A percentile compares a stretch with the other conserved stretches of the same genome.
Evolutionary conservation across 2,329 filamentous ascomycete genomes (phyloP).

Genomic region (Magnaporthiopsis poae): DNA sequence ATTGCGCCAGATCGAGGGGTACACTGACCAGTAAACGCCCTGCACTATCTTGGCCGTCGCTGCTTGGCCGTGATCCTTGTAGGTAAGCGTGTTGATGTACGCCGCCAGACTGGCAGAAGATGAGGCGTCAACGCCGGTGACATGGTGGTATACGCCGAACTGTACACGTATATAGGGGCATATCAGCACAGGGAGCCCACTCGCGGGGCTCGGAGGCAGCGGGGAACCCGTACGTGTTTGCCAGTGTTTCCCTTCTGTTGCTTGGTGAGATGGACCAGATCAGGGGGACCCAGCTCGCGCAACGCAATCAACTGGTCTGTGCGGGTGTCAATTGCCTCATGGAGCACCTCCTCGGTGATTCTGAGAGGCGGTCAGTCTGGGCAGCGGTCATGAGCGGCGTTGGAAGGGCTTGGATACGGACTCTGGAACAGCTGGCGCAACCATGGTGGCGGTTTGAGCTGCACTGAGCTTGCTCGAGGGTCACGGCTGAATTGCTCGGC

Average conservation of each 20-base stretch:
- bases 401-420: conserved; percentile 30
- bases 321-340: conserved; percentile 83
- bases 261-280: conserved; percentile 90
- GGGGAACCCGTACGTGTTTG: conserved; percentile 37
- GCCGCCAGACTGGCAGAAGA: conserved; percentile 93
- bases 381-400: not conserved
- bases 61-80: conserved; percentile 72
- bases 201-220: conserved; percentile 2
- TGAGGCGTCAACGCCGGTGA: conserved; percentile 91
- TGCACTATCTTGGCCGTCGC: conserved; percentile 77
- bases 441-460: conserved; percentile 39
- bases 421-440: conserved; percentile 68
- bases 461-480: not conserved
- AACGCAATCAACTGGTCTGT: conserved; percentile 78
- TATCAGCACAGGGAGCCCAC: conserved; percentile 12
- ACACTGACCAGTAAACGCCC: conserved; percentile 75
- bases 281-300: conserved; percentile 87
- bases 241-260: conserved; percentile 47
- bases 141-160: conserved; percentile 94
- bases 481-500: not conserved
- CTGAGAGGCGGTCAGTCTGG: conserved; percentile 33
- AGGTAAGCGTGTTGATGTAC: conserved; percentile 96
- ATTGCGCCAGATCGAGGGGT: not conserved
- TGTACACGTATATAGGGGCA: conserved; percentile 25
- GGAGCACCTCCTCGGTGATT: conserved; percentile 84